Conservation (phyloP, 2,329 filamentous ascomycete species). For the Colletotrichum spinosum region DNA sequence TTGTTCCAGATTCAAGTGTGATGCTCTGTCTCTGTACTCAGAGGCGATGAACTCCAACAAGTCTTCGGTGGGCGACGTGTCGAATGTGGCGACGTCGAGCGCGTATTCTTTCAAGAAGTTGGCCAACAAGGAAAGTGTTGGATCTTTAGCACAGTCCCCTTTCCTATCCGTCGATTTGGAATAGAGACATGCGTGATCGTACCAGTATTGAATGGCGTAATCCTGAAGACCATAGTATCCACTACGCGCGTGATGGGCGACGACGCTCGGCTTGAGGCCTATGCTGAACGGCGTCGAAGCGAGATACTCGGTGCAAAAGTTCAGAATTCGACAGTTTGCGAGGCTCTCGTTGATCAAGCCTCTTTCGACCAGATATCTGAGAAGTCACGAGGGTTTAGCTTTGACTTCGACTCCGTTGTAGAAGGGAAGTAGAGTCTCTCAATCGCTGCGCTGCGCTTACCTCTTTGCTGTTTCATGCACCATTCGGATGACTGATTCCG, state of each 20-base stretch:
- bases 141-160: background rate
- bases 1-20: too few relatives aligned
- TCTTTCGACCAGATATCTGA: slow-evolving; percentile 2
- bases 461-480: slow-evolving; percentile 3
- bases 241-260: background rate
- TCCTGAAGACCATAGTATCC: slow-evolving; percentile 7
- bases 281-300: background rate
- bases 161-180: background rate
- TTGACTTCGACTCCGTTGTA: background rate
- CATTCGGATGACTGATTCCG: background rate
- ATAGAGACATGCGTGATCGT: background rate
- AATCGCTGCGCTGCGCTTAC: background rate
- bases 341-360: background rate
- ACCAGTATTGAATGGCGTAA: slow-evolving; percentile 2
- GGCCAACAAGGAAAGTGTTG: background rate
- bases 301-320: background rate
- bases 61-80: too few relatives aligned
- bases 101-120: too few relatives aligned
- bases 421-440: background rate
- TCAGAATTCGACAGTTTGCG: background rate
- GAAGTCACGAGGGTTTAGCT: background rate
- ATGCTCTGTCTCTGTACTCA: too few relatives aligned
- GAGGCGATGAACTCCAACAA: too few relatives aligned
- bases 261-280: background rate
- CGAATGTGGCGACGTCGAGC: too few relatives aligned